These are phyloP conservation scores for Gossypium aridum DNA, from an alignment of 441 rosid genomes.

Conservation along the genomic window DNA sequence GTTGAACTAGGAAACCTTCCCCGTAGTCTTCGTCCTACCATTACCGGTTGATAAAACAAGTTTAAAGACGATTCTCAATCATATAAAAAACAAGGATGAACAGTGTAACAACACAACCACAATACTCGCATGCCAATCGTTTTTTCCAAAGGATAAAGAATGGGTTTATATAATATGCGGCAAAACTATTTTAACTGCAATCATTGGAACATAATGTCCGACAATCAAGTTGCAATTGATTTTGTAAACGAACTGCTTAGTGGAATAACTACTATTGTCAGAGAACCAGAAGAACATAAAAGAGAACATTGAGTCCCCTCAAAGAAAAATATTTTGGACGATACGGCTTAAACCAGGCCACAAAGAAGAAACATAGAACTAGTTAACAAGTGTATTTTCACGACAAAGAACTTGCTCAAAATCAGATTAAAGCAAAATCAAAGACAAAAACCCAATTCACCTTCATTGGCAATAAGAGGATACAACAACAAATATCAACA, in stretches of 20 bases:
- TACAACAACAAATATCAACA: neutral
- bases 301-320: neutral
- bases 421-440: neutral
- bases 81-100: neutral
- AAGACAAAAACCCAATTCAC: neutral
- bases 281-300: neutral
- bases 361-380: neutral
- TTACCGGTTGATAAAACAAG: neutral
- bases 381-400: neutral
- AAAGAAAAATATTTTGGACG: neutral
- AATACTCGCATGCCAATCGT: too few species aligned
- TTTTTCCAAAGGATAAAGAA: too few species aligned
- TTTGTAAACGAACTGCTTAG: too few species aligned
- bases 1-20: conserved; percentile 57
- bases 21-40: conserved; percentile 59
- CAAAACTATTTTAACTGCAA: too few species aligned
- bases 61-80: neutral
- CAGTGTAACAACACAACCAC: neutral
- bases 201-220: too few species aligned
- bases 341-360: neutral
- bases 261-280: too few species aligned
- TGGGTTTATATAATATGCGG: too few species aligned
- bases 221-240: too few species aligned
- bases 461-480: neutral
- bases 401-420: neutral